A percentile compares a stretch with the other conserved stretches of the same genome.
phyloP scores from a whole-genome alignment of 1,284 basidiomycete species.

The Marasmius sp. region DNA sequence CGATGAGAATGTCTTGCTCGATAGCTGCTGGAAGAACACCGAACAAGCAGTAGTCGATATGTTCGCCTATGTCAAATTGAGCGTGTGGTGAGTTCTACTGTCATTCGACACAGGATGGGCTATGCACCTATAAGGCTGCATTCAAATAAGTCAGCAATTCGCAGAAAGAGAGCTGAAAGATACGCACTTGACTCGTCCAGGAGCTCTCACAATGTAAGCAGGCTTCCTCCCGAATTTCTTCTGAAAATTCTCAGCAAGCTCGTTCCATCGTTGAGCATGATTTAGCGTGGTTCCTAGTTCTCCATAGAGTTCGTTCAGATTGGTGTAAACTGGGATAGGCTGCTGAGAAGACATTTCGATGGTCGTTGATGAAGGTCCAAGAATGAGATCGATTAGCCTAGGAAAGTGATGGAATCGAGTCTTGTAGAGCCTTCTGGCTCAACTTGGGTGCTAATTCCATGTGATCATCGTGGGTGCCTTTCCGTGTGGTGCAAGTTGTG shows the following conservation, averaged over 20 bases:
- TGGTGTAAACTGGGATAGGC: conserved; percentile 64
- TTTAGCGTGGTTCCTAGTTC: conserved; percentile 55
- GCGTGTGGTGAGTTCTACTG: background rate
- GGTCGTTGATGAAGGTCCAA: background rate
- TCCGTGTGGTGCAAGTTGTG: background rate
- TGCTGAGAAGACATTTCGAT: conserved; percentile 54
- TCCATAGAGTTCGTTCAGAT: conserved; percentile 60
- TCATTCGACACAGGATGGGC: conserved; percentile 3
- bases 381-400: background rate
- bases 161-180: background rate
- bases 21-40: conserved; percentile 83
- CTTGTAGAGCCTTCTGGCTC: background rate
- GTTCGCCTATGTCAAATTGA: conserved; percentile 59
- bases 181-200: conserved; percentile 80
- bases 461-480: background rate
- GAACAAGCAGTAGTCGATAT: conserved; percentile 85
- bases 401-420: background rate
- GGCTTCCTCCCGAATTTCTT: conserved; percentile 66
- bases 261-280: conserved; percentile 66
- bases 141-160: background rate
- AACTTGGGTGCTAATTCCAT: background rate
- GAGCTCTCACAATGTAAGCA: conserved; percentile 74
- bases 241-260: conserved; percentile 63
- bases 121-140: conserved; percentile 35
- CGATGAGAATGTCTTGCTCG: conserved; percentile 84